Base-by-base conservation (phyloP, 2,329 filamentous ascomycete genomes). In the Pyricularia sp. region DNA sequence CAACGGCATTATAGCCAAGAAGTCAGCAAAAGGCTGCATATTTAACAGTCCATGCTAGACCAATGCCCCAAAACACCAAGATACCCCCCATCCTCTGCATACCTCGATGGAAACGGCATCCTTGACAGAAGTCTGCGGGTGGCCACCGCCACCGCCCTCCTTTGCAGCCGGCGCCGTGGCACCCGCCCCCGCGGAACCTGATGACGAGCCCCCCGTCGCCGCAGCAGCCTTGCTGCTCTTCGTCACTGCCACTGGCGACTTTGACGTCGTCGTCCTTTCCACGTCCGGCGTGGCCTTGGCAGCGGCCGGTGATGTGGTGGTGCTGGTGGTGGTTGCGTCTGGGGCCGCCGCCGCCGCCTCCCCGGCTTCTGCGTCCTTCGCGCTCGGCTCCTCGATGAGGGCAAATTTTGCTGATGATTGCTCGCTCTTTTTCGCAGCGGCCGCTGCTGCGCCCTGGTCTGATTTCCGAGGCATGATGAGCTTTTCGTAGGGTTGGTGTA, bases 31-130 rank as follows among this genome's bases (percentile, higher is more conserved):
- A 55, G 6, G 17, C 55, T 36, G 28, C 12, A 17, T 20, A 26
- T 42, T 7, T 10, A 23, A 3, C 17, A 28, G 17, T 4, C 20
- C 3, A 17, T 10, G 17, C 25, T 4, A 42, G 14, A 55, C 20
- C 6, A 10, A 55, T 14, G 23, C 10, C 4, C 4, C 25, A 14
- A 5, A 33, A 14, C 55, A 30, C n/a, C 61, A 42, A 42, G 14
- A 25, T 5, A 31, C 23, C 9, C 12, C n/a, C 20, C 17, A 17
- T n/a, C 4, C 17, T 25, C 33, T 20, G 20, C 76, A 66, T 76
- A 87, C 85, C 81, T 89, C 86, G 26, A 89, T 86, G 1, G 81
- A 80, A 1, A 84, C 73, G 5, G 78, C 74, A 67, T 84, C 81
- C 72, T 77, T 78, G 6, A 72, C 58, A 28, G 66, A 61, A 25